Percentiles rank a stretch among this genome's conserved stretches.
Conservation (phyloP, 345 rosid species). For the Noccaea bulbosa region DNA sequence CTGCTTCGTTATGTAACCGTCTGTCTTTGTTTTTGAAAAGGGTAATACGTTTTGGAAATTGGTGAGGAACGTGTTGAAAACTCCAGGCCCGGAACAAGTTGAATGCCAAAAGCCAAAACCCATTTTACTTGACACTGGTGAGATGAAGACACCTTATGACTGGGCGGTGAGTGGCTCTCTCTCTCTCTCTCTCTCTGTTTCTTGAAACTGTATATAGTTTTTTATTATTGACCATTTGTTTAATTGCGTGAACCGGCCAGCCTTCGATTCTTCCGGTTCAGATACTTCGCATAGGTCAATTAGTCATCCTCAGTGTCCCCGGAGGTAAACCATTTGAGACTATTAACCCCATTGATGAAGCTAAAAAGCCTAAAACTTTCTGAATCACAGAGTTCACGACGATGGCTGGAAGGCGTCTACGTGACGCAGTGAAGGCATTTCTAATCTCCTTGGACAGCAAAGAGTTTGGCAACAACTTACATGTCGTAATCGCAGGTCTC, state of each 20-base stretch:
- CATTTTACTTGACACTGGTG: constrained; percentile 96
- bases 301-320: constrained; percentile 90
- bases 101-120: constrained; percentile 94
- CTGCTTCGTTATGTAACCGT: neutral
- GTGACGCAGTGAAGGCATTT: constrained; percentile 70
- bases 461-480: constrained; percentile 49
- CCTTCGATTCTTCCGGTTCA: constrained; percentile 96
- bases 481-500: constrained; percentile 49
- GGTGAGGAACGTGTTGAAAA: constrained; percentile 73
- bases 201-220: neutral
- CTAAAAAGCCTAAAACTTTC: neutral
- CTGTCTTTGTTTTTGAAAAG: constrained; percentile 37
- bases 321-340: constrained; percentile 62
- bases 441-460: constrained; percentile 41
- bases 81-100: constrained; percentile 68
- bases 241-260: constrained; percentile 46
- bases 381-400: constrained; percentile 66
- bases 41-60: constrained; percentile 95
- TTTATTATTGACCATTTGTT: neutral
- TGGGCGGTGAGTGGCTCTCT: constrained; percentile 78
- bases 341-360: neutral
- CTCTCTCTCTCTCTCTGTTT: neutral
- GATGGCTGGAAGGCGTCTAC: constrained; percentile 99
- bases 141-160: constrained; percentile 91
- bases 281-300: constrained; percentile 83